These are phyloP conservation scores for Brachypodium distachyon DNA, from an alignment of 202 grass and related monocot genomes.

Conservation along the genomic window DNA sequence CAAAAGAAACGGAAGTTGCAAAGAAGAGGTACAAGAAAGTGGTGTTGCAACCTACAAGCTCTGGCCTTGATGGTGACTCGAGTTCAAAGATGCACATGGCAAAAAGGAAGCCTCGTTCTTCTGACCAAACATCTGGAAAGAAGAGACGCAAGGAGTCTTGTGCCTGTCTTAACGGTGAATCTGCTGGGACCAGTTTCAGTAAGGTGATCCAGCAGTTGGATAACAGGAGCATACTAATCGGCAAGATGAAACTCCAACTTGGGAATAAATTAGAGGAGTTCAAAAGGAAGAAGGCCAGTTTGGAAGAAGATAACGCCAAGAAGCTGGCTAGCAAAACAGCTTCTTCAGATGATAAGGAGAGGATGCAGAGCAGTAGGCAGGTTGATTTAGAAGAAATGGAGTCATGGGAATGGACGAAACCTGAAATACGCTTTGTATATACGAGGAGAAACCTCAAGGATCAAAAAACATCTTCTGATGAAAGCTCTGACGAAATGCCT, in stretches of 20 bases:
- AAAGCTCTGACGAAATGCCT: slow-evolving; percentile 16
- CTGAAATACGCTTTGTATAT: slow-evolving; percentile 27
- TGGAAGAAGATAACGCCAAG: slow-evolving; percentile 16
- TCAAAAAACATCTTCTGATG: slow-evolving; percentile 25
- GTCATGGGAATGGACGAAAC: slow-evolving; percentile 22
- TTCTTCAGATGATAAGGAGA: slow-evolving; percentile 15
- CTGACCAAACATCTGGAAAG: slow-evolving; percentile 5
- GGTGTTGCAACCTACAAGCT: background rate
- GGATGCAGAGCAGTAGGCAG: background rate
- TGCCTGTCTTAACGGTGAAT: slow-evolving; percentile 13
- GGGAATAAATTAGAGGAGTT: slow-evolving; percentile 29
- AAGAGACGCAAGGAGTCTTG: slow-evolving; percentile 23
- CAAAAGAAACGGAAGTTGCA: slow-evolving; percentile 23
- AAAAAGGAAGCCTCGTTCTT: slow-evolving; percentile 28
- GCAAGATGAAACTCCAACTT: slow-evolving; percentile 28
- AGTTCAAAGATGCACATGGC: background rate
- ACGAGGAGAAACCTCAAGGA: slow-evolving; percentile 38
- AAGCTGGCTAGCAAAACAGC: slow-evolving; percentile 10
- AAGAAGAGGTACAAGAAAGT: slow-evolving; percentile 24
- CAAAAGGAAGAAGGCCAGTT: slow-evolving; percentile 9
- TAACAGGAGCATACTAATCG: slow-evolving; percentile 16
- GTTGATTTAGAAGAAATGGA: slow-evolving; percentile 22
- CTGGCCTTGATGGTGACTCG: slow-evolving; percentile 5
- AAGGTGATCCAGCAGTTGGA: slow-evolving; percentile 24
- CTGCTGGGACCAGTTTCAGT: slow-evolving; percentile 16